phyloP scores from a whole-genome alignment of 1,139 yeast species.

The Protomyces macrosporus region DNA sequence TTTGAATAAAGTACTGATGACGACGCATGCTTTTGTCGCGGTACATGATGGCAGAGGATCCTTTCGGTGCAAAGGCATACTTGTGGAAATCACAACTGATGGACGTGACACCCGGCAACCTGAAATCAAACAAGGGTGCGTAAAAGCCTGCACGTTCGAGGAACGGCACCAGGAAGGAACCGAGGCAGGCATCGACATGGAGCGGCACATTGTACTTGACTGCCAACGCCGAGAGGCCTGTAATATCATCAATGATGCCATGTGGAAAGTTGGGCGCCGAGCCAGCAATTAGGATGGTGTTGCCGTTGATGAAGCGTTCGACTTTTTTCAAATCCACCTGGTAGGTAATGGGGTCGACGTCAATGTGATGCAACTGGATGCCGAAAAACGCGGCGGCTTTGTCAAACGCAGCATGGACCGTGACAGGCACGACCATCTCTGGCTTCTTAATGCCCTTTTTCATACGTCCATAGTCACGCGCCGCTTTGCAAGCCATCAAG shows the following conservation, averaged over 20 bases:
- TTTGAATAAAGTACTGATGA: slow-evolving; percentile 74
- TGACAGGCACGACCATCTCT: slow-evolving; percentile 81
- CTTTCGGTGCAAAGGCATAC: slow-evolving; percentile 97
- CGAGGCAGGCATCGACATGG: slow-evolving; percentile 93
- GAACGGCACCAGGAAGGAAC: slow-evolving; percentile 83
- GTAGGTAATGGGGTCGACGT: slow-evolving; percentile 61
- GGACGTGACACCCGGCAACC: slow-evolving; percentile 91
- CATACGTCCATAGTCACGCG: slow-evolving; percentile 61
- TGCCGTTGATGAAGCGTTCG: slow-evolving; percentile 58
- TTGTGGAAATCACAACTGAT: slow-evolving; percentile 97
- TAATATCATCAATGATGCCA: slow-evolving; percentile 88
- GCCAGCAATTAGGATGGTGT: slow-evolving; percentile 80
- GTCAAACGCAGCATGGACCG: slow-evolving; percentile 93
- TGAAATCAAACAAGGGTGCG: slow-evolving; percentile 62
- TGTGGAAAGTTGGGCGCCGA: slow-evolving; percentile 98
- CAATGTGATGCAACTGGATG: slow-evolving; percentile 76
- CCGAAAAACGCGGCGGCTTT: slow-evolving; percentile 90
- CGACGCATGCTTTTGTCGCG: slow-evolving; percentile 59
- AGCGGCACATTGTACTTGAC: slow-evolving; percentile 61
- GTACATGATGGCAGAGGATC: slow-evolving; percentile 89
- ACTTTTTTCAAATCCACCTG: slow-evolving; percentile 65
- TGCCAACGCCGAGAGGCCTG: slow-evolving; percentile 64
- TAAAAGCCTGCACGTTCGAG: slow-evolving; percentile 61
- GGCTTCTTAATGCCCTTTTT: slow-evolving; percentile 62
- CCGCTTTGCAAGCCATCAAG: slow-evolving; percentile 77